These are phyloP conservation scores for Catunica adiposa DNA, from an alignment of 2,329 filamentous ascomycete species.

Conservation along the genomic window DNA sequence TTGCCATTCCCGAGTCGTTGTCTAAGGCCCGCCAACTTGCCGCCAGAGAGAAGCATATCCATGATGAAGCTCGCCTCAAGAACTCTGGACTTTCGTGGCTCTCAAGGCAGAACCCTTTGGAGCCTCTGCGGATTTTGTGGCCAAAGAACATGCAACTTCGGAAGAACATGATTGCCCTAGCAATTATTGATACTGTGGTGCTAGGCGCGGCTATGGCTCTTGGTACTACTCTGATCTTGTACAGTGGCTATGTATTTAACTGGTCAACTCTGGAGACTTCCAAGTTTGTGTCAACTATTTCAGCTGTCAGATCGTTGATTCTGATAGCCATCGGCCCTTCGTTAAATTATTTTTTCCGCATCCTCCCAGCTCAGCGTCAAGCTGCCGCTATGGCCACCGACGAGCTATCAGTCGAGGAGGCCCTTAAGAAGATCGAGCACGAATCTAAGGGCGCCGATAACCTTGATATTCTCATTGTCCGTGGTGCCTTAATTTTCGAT, in stretches of 20 bases:
- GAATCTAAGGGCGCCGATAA: constrained; percentile 52
- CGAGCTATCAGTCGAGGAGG: not conserved
- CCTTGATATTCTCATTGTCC: constrained; percentile 64
- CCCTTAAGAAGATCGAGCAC: constrained; percentile 12
- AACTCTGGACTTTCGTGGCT: constrained; percentile 19
- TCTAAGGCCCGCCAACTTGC: constrained; percentile 52
- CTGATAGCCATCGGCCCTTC: constrained; percentile 61
- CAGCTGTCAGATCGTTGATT: constrained; percentile 55
- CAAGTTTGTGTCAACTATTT: constrained; percentile 65
- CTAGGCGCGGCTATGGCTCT: constrained; percentile 67
- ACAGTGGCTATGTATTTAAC: constrained; percentile 60
- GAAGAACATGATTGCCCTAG: constrained; percentile 67
- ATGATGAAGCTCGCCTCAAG: constrained; percentile 22
- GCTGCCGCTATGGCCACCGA: constrained; percentile 20
- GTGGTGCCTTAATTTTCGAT: constrained; percentile 60
- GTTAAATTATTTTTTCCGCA: constrained; percentile 59
- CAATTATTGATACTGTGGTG: constrained; percentile 64
- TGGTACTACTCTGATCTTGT: constrained; percentile 68
- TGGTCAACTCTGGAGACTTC: constrained; percentile 74
- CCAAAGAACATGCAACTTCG: constrained; percentile 40
- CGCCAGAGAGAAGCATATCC: constrained; percentile 51
- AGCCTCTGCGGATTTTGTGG: constrained; percentile 46
- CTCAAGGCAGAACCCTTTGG: constrained; percentile 47
- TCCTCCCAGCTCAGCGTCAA: constrained; percentile 26
- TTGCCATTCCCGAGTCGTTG: constrained; percentile 72